A percentile compares a stretch with the other conserved stretches of the same genome.
phyloP scores from a whole-genome alignment of 176 grass and related monocot genomes.

The Eremochloa ophiuroides region DNA sequence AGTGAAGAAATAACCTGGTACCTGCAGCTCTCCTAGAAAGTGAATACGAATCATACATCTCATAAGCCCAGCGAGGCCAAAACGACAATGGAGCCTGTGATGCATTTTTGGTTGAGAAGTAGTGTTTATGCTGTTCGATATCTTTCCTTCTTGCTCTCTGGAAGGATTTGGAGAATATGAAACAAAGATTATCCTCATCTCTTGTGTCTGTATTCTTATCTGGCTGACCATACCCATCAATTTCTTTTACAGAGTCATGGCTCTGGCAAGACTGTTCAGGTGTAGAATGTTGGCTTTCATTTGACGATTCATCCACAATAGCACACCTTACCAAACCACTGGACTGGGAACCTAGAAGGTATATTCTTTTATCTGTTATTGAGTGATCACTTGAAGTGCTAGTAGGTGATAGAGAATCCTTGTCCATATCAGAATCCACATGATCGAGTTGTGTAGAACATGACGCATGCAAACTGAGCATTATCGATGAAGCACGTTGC shows the following conservation, averaged over 20 bases:
- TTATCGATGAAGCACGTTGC: conserved; percentile 29
- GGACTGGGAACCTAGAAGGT: conserved; percentile 36
- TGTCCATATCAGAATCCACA: conserved; percentile 44
- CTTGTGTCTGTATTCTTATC: conserved; percentile 24
- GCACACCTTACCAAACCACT: conserved; percentile 24
- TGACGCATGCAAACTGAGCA: conserved; percentile 21
- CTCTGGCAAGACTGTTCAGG: conserved; percentile 24
- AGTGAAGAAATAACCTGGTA: conserved; percentile 34
- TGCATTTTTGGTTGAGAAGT: conserved; percentile 24
- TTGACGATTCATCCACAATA: conserved; percentile 29
- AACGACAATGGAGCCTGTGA: conserved; percentile 65
- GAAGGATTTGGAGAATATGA: conserved; percentile 23
- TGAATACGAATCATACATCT: conserved; percentile 89
- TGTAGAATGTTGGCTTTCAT: conserved; percentile 48
- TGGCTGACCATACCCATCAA: conserved; percentile 6
- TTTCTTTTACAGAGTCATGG: conserved; percentile 29
- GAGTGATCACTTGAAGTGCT: conserved; percentile 59
- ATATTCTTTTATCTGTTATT: conserved; percentile 46
- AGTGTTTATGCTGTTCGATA: conserved; percentile 25
- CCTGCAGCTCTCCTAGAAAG: conserved; percentile 71
- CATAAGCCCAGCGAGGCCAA: conserved; percentile 86
- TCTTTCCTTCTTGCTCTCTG: conserved; percentile 15
- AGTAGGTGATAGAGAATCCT: conserved; percentile 41
- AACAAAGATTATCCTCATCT: conserved; percentile 32
- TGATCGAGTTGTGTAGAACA: conserved; percentile 40